phyloP scores from a whole-genome alignment of 345 rosid genomes.

The Euclidium syriacum region DNA sequence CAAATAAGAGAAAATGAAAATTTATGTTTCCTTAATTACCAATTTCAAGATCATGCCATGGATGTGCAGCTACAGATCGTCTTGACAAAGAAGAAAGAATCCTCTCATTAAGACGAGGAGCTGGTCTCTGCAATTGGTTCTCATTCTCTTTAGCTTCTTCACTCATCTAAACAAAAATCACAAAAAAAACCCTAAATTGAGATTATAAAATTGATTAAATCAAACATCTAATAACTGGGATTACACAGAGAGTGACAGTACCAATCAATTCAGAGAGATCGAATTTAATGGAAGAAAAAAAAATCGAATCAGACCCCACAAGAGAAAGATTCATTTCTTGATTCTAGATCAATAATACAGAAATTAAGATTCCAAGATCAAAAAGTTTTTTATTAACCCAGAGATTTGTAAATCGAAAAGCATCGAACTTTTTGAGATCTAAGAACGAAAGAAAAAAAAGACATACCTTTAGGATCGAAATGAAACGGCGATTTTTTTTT shows the following conservation, averaged over 20 bases:
- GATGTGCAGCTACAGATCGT: slow-evolving; percentile 98
- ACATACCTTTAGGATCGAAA: slow-evolving; percentile 19
- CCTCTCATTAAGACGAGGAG: slow-evolving; percentile 80
- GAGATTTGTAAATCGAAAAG: slow-evolving; percentile 11
- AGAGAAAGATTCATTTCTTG: not conserved
- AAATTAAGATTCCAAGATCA: not conserved
- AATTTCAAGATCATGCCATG: slow-evolving; percentile 99
- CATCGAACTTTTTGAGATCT: slow-evolving; percentile 18
- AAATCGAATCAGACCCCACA: slow-evolving; percentile 11
- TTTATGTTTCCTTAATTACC: too few relatives aligned
- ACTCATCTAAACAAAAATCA: slow-evolving; percentile 37
- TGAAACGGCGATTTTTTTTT: not conserved
- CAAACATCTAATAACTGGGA: not conserved
- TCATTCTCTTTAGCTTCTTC: slow-evolving; percentile 28
- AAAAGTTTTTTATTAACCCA: too few relatives aligned
- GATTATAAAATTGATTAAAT: not conserved
- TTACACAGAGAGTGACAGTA: not conserved
- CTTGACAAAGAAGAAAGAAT: slow-evolving; percentile 89
- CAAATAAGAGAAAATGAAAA: too few relatives aligned
- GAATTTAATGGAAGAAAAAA: not conserved
- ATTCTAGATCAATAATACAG: not conserved
- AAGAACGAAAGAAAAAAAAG: not conserved
- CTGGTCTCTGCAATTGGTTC: slow-evolving; percentile 22
- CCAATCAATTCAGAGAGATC: slow-evolving; percentile 1
- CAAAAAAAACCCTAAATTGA: too few relatives aligned